phyloP scores from a whole-genome alignment of 1,139 yeast genomes.

The Hemisphaericaspora xylanilytica region DNA sequence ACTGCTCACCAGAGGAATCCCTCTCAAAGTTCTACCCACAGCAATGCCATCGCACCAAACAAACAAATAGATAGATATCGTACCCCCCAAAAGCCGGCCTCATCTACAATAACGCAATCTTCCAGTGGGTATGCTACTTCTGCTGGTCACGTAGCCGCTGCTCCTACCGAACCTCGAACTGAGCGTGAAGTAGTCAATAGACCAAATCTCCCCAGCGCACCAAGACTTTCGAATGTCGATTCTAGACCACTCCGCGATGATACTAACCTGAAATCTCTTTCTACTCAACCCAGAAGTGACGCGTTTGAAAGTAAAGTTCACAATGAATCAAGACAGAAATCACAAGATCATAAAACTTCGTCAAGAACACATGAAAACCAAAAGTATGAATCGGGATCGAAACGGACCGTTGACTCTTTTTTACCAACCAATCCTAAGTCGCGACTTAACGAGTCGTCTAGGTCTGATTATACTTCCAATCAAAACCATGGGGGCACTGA shows the following conservation, averaged over 20 bases:
- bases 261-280: no score
- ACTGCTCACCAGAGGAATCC: neutral
- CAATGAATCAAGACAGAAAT: neutral
- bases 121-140: neutral
- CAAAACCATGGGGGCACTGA: no score
- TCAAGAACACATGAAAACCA: no score
- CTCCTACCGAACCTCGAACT: neutral
- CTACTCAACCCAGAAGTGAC: neutral
- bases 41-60: neutral
- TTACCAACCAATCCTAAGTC: no score
- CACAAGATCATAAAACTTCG: no score
- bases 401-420: no score
- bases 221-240: neutral
- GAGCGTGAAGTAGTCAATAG: neutral
- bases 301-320: neutral
- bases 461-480: no score
- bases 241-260: neutral
- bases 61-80: constrained; percentile 1
- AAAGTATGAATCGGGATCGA: no score
- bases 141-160: neutral
- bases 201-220: neutral
- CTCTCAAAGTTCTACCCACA: neutral
- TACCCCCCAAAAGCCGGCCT: neutral
- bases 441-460: no score
- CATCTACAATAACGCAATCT: neutral